Percentiles rank a stretch among this genome's conserved stretches.
phyloP scores from a whole-genome alignment of 306 rosid genomes.

The Trifolium pratense region DNA sequence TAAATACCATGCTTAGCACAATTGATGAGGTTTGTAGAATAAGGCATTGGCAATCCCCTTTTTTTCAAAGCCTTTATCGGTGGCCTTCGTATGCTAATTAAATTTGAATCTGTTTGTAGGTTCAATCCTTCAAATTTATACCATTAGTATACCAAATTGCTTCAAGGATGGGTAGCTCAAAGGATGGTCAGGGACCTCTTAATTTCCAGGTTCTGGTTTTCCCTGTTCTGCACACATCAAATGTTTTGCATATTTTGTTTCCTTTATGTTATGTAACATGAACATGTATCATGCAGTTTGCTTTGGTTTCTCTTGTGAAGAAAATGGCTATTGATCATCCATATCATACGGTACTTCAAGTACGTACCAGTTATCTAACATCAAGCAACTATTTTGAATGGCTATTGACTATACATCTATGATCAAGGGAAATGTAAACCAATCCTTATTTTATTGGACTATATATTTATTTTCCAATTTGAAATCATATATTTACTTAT shows the following conservation, averaged over 20 bases:
- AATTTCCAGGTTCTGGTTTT: conserved; percentile 76
- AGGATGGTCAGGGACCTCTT: conserved; percentile 71
- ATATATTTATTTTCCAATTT: conserved; percentile 14
- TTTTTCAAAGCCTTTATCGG: conserved; percentile 1
- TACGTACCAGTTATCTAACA: conserved; percentile 42
- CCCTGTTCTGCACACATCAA: conserved; percentile 12
- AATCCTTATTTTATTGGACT: conserved; percentile 1
- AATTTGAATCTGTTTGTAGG: conserved; percentile 56
- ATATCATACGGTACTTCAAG: conserved; percentile 93
- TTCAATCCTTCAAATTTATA: conserved; percentile 89
- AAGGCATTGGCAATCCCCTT: conserved; percentile 7
- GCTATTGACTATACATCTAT: conserved; percentile 12
- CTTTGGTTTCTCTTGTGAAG: conserved; percentile 90
- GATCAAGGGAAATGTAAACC: conserved; percentile 19
- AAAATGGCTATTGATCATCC: conserved; percentile 97
- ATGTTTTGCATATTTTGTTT: conserved; percentile 19
- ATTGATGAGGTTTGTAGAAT: conserved; percentile 65
- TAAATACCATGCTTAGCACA: conserved; percentile 73
- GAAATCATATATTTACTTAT: neutral
- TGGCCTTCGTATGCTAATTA: conserved; percentile 27
- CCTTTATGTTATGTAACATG: conserved; percentile 26
- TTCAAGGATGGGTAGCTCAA: conserved; percentile 93
- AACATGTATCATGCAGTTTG: conserved; percentile 68
- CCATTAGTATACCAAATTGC: conserved; percentile 94
- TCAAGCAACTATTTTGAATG: conserved; percentile 30